Base-by-base conservation (phyloP, 2,329 filamentous ascomycete species). In the Xylariaceae sp. region DNA sequence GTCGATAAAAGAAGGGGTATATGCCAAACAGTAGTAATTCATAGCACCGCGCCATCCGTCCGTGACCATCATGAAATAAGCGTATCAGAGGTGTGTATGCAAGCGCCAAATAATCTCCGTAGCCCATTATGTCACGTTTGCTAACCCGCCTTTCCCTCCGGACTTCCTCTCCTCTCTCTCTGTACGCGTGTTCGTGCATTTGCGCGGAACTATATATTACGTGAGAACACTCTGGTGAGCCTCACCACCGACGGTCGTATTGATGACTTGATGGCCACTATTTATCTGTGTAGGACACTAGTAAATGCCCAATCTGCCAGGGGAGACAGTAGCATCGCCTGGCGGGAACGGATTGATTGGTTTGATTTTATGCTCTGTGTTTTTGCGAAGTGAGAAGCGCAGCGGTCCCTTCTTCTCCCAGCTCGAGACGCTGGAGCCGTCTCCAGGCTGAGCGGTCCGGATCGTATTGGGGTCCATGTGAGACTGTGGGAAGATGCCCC, bases 401-500 rank as follows among this genome's bases (percentile, higher is more conserved):
- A 66, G 57, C n/a, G 64, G 58, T 20, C 60, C 56, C 52, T 68
- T 71, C 60, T 68, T 71, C 55, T 71, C 69, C 59, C 60, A 61
- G 48, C 69, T 71, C 23, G 60, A 62, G 40, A 70, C 59, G 45
- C 67, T 71, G 23, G 52, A 64, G 7, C 54, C 50, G 43, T 69
- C 66, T n/a, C 61, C 65, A 1, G 64, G 58, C n/a, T 66, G 57
- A 6, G 64, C 46, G 2, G 64, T 65, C 56, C 61, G 56, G 46
- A 71, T 55, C 42, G 69, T 65, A 40, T 53, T 57, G 2, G 65
- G 68, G 7, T 73, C 70, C 12, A 73, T 62, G 44, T 72, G 69
- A 5, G 70, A 70, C 49, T 69, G 67, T 1, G 70, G 70, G 57
- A 73, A 72, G 37, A 73, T 59, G 14, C 70, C 70, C 63, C 60